phyloP scores from a whole-genome alignment of 2,329 filamentous ascomycete species.

The Rhinocladiella similis region DNA sequence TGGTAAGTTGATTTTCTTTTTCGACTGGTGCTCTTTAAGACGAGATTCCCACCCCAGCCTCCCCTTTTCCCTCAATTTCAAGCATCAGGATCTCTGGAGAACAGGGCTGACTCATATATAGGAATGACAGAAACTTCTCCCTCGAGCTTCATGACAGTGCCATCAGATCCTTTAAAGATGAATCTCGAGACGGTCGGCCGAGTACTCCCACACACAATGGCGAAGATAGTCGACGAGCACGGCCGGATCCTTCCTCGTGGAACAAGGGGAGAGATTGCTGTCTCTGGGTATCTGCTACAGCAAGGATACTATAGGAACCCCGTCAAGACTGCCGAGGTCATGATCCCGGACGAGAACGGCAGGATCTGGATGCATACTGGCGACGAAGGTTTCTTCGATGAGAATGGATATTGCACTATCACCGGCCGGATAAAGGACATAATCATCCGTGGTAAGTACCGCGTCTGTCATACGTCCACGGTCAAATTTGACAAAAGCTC shows the following conservation, averaged over 20 bases:
- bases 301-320: constrained; percentile 80
- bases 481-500: not conserved
- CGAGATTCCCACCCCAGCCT: too few species aligned
- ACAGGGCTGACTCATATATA: constrained; percentile 54
- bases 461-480: not conserved
- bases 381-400: constrained; percentile 81
- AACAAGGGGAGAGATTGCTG: constrained; percentile 74
- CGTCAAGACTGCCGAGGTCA: constrained; percentile 66
- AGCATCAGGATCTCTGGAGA: too few species aligned
- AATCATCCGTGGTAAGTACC: constrained; percentile 65
- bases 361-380: constrained; percentile 85
- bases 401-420: constrained; percentile 76
- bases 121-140: constrained; percentile 89
- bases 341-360: constrained; percentile 43
- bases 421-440: constrained; percentile 70
- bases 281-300: constrained; percentile 84
- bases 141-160: constrained; percentile 73
- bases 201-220: constrained; percentile 75
- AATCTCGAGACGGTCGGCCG: constrained; percentile 73
- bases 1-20: too few species aligned
- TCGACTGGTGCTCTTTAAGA: too few species aligned
- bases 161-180: constrained; percentile 69
- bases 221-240: constrained; percentile 75
- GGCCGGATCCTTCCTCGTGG: constrained; percentile 62
- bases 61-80: too few species aligned